These are phyloP conservation scores for Microsporum audouinii DNA, from an alignment of 2,329 filamentous ascomycete species.

Conservation along the genomic window DNA sequence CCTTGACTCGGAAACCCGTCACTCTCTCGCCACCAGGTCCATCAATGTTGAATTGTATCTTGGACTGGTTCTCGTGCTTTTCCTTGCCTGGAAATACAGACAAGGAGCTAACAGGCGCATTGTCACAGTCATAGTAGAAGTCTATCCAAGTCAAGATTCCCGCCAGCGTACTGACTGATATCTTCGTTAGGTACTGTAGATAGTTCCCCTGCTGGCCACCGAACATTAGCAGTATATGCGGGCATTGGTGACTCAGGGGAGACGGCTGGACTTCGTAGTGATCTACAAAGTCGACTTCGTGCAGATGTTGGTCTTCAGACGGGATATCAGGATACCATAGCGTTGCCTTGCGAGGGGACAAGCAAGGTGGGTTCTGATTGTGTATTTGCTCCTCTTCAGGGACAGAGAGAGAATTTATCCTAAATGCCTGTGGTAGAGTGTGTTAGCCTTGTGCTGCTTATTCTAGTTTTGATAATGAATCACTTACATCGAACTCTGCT, in stretches of 20 bases:
- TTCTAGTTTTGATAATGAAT: background rate
- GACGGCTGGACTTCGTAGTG: background rate
- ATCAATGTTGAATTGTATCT: constrained; percentile 15
- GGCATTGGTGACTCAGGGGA: constrained; percentile 6
- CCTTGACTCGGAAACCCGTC: constrained; percentile 11
- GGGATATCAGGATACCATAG: constrained; percentile 18
- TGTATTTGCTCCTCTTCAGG: constrained; percentile 11
- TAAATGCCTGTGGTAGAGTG: constrained; percentile 12
- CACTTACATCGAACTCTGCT: constrained; percentile 15
- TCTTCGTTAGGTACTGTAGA: constrained; percentile 15
- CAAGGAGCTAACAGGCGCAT: background rate
- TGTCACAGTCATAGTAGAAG: constrained; percentile 12
- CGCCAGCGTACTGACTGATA: constrained; percentile 14
- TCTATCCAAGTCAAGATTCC: constrained; percentile 13
- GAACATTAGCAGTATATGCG: constrained; percentile 16
- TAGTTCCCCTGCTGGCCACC: constrained; percentile 13
- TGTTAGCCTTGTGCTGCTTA: background rate
- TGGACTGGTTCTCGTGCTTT: background rate
- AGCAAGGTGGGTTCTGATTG: constrained; percentile 8
- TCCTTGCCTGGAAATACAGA: background rate
- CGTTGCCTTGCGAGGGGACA: constrained; percentile 13
- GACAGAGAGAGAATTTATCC: constrained; percentile 16
- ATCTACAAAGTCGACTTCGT: constrained; percentile 11
- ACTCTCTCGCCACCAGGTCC: constrained; percentile 15
- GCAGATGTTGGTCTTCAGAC: constrained; percentile 9